A percentile compares a stretch with the other conserved stretches of the same genome.
These are phyloP conservation scores for Mycosphaerella arachidis DNA, from an alignment of 2,329 filamentous ascomycete genomes.

Conservation along the genomic window DNA sequence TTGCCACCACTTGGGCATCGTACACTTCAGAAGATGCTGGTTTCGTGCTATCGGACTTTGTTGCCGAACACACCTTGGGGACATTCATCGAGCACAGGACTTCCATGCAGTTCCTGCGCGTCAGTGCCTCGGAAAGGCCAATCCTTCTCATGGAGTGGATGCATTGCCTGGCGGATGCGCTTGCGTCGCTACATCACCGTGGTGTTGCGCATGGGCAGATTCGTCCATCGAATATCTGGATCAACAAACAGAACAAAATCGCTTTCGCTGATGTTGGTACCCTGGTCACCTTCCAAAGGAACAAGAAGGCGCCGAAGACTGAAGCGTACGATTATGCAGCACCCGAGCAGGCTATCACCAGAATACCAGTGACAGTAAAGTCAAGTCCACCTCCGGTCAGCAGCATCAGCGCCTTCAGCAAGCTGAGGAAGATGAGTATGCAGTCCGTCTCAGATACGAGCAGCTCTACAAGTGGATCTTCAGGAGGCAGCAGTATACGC, in stretches of 20 bases:
- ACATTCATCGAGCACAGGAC: slow-evolving; percentile 60
- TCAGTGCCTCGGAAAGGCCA: slow-evolving; percentile 58
- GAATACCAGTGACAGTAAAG: slow-evolving; percentile 38
- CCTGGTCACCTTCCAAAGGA: slow-evolving; percentile 47
- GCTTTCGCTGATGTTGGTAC: slow-evolving; percentile 60
- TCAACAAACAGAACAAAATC: slow-evolving; percentile 61
- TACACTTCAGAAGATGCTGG: slow-evolving; percentile 62
- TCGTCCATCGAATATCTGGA: slow-evolving; percentile 64
- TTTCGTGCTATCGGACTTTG: slow-evolving; percentile 63
- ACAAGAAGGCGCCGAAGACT: slow-evolving; percentile 56
- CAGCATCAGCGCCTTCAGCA: slow-evolving; percentile 27
- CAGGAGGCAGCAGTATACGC: slow-evolving; percentile 27
- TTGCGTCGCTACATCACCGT: slow-evolving; percentile 62
- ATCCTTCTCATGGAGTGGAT: slow-evolving; percentile 67
- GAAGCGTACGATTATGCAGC: slow-evolving; percentile 70
- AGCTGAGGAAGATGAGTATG: slow-evolving; percentile 30
- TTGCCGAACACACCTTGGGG: slow-evolving; percentile 62
- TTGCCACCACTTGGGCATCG: slow-evolving; percentile 67
- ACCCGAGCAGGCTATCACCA: slow-evolving; percentile 56
- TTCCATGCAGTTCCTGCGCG: slow-evolving; percentile 57
- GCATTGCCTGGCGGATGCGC: slow-evolving; percentile 64
- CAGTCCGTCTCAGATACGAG: slow-evolving; percentile 21
- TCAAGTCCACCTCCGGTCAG: slow-evolving; percentile 28
- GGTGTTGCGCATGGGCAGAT: slow-evolving; percentile 65
- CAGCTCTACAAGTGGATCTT: slow-evolving; percentile 33